A percentile compares a stretch with the other conserved stretches of the same genome.
Evolutionary conservation across 2,329 filamentous ascomycete genomes (phyloP).

Genomic region (Monilinia fructigena): DNA sequence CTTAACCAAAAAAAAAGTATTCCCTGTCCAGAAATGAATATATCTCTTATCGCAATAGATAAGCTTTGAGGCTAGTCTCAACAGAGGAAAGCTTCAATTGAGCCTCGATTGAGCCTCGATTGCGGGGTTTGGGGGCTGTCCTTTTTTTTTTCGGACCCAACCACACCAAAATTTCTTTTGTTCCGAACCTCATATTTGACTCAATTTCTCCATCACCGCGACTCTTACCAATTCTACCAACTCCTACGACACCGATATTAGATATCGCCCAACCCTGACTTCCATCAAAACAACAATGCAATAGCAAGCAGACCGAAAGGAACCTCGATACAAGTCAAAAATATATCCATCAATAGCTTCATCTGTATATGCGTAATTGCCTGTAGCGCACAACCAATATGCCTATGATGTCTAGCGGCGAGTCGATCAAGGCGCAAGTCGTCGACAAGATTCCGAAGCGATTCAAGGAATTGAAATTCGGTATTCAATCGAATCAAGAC

Average conservation of each 20-base stretch:
- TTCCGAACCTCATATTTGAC: conserved; percentile 9
- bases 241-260: too few relatives aligned
- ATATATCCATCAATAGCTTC: background rate
- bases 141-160: conserved; percentile 23
- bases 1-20: conserved; percentile 2
- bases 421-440: conserved; percentile 76
- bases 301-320: background rate
- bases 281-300: conserved; percentile 4
- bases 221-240: background rate
- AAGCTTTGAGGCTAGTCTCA: background rate
- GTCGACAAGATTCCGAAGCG: conserved; percentile 85
- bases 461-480: conserved; percentile 91
- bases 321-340: background rate
- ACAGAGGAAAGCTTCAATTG: background rate
- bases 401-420: conserved; percentile 32
- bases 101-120: conserved; percentile 13
- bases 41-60: conserved; percentile 15
- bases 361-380: conserved; percentile 15
- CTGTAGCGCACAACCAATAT: conserved; percentile 24
- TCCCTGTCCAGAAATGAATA: background rate
- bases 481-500: conserved; percentile 88
- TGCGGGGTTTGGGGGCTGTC: conserved; percentile 12
- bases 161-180: conserved; percentile 21
- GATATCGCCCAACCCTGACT: background rate
- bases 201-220: conserved; percentile 7